Base-by-base conservation (phyloP, 1,284 basidiomycete genomes). In the Pisolithus thermaeus region DNA sequence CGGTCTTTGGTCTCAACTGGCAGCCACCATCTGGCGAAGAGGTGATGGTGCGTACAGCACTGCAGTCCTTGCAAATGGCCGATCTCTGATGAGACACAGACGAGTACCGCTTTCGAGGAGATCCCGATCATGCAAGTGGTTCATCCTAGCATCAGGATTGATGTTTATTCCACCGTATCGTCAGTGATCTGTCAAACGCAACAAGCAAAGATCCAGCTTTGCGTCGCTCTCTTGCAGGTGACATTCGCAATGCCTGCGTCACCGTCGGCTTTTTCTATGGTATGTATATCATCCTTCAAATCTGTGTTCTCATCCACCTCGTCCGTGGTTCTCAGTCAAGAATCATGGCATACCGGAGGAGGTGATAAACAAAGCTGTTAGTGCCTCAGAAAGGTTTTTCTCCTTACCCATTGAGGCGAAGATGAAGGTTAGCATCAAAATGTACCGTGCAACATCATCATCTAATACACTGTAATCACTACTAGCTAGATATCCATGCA, bases 221-320 rank as follows among this genome's bases (percentile, higher is more conserved):
- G 38, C 73, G 79, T 39, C 66, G 71, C 44, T 72, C 72, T 7
- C 70, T 92, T 0, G 87, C 87, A 0, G 73, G 77, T 20, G 69
- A 77, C 49, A 82, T 95, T 53, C 73, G 84, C 36, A 74, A 87
- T 57, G 89, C 90, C 7, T 89, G 84, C 62, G 73, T 90, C 52
- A 81, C 86, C 60, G 80, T 84, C 23, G 90, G 90, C 0, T 93
- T 92, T 71, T 90, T 92, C 67, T 93, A 93, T 63, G 73, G 88
- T 87, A 53, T 42, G 66, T 49, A 8, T 18, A 44, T 20, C 27
- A 16, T 22, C 28, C 0, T n/a, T 14, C 37, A 7, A 3, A 35
- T 23, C n/a, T 1, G 12, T 12, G 12, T 18, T 35, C 14, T 7
- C 5, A 30, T 44, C 41, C 28, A 27, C 23, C 51, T 45, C 16